These are phyloP conservation scores for Rhinocladiella mackenziei DNA, from an alignment of 2,329 filamentous ascomycete species.

Conservation along the genomic window DNA sequence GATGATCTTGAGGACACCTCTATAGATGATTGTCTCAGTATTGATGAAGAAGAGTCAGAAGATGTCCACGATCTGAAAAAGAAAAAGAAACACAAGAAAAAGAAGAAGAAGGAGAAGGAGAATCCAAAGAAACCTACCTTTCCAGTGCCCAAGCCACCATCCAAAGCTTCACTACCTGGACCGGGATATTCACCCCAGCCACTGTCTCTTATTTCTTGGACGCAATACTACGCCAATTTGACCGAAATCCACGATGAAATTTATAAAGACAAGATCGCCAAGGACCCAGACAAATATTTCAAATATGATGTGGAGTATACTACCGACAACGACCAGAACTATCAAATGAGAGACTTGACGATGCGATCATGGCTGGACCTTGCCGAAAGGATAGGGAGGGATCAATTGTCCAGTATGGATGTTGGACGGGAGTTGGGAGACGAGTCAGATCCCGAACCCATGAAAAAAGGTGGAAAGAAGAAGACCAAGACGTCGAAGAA, in stretches of 20 bases:
- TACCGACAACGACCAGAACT: slow-evolving; percentile 71
- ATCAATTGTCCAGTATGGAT: slow-evolving; percentile 3
- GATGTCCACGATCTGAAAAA: slow-evolving; percentile 46
- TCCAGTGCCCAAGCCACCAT: slow-evolving; percentile 66
- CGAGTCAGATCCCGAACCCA: slow-evolving; percentile 1
- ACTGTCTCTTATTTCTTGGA: slow-evolving; percentile 73
- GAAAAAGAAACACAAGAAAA: slow-evolving; percentile 46
- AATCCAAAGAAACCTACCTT: slow-evolving; percentile 59
- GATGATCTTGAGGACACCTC: slow-evolving; percentile 3
- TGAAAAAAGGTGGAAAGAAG: slow-evolving; percentile 34
- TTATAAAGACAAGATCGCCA: slow-evolving; percentile 26
- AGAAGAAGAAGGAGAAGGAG: slow-evolving; percentile 45
- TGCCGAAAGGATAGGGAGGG: slow-evolving; percentile 55
- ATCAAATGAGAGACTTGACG: slow-evolving; percentile 75
- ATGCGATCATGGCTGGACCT: slow-evolving; percentile 75
- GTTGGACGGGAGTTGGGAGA: neutral
- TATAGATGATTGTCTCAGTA: slow-evolving; percentile 3
- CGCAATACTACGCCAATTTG: slow-evolving; percentile 92
- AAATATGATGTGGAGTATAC: slow-evolving; percentile 79
- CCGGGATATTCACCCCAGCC: slow-evolving; percentile 86
- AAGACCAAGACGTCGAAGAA: slow-evolving; percentile 32
- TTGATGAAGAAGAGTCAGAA: slow-evolving; percentile 35
- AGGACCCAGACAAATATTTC: slow-evolving; percentile 57
- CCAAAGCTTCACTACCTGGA: slow-evolving; percentile 69
- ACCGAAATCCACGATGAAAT: slow-evolving; percentile 79